phyloP scores from a whole-genome alignment of 352 stramenopile species.

The Phytophthora vignae region DNA sequence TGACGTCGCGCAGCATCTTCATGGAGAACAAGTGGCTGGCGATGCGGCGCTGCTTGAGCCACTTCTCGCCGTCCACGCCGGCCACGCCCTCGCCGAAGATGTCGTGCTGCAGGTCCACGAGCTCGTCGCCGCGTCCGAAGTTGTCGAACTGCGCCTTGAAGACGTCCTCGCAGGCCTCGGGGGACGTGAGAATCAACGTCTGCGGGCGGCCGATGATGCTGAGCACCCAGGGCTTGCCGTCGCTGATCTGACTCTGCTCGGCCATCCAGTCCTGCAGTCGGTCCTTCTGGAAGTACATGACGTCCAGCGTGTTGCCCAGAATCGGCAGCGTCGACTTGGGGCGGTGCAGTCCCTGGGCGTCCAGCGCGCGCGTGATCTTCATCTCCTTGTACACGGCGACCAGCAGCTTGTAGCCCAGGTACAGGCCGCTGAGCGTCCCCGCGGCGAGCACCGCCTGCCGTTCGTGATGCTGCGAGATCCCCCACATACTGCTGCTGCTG shows the following conservation, averaged over 20 bases:
- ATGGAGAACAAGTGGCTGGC: slow-evolving; percentile 84
- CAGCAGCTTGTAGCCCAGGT: slow-evolving; percentile 39
- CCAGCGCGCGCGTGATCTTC: slow-evolving; percentile 37
- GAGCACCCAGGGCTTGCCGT: slow-evolving; percentile 58
- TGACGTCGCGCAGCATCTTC: slow-evolving; percentile 43
- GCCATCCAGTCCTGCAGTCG: slow-evolving; percentile 70
- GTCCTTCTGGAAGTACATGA: slow-evolving; percentile 49
- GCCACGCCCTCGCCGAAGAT: slow-evolving; percentile 72
- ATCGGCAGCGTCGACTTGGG: slow-evolving; percentile 49
- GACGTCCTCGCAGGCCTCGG: slow-evolving; percentile 39
- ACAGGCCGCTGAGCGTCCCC: slow-evolving; percentile 29
- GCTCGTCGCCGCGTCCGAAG: slow-evolving; percentile 47
- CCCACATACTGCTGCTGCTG: slow-evolving; percentile 26
- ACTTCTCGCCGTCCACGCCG: slow-evolving; percentile 50
- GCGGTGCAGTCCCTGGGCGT: slow-evolving; percentile 37
- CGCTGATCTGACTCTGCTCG: slow-evolving; percentile 50
- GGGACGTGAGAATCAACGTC: slow-evolving; percentile 51
- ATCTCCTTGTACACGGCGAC: slow-evolving; percentile 39
- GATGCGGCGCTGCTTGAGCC: slow-evolving; percentile 65
- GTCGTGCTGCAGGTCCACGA: slow-evolving; percentile 41
- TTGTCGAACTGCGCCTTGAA: slow-evolving; percentile 59
- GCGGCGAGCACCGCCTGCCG: slow-evolving; percentile 25
- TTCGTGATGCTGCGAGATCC: slow-evolving; percentile 35
- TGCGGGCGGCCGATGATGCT: slow-evolving; percentile 48
- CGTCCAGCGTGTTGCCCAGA: slow-evolving; percentile 49